A percentile compares a stretch with the other conserved stretches of the same genome.
Conservation (phyloP, 495 filamentous ascomycete genomes). For the Corynascus novoguineensis region DNA sequence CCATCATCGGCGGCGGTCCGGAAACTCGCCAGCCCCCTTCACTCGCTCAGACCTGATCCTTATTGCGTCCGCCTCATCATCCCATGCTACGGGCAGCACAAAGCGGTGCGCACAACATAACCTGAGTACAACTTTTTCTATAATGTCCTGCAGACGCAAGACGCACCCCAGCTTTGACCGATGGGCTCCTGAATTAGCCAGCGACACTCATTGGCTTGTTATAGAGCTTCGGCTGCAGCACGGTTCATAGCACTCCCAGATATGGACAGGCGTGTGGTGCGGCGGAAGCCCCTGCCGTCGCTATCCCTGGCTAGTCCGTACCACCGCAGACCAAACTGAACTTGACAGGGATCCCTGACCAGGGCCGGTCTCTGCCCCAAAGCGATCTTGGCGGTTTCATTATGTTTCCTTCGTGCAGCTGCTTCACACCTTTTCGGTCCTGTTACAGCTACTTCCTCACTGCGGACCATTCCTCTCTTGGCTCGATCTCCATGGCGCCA, state of each 20-base stretch:
- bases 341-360: conserved; percentile 18
- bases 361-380: conserved; percentile 15
- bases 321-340: neutral
- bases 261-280: conserved; percentile 25
- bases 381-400: conserved; percentile 35
- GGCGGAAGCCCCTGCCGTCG: conserved; percentile 17
- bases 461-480: conserved; percentile 16
- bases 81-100: conserved; percentile 11
- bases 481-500: conserved; percentile 8
- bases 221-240: conserved; percentile 15
- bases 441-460: conserved; percentile 22
- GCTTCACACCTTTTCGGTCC: conserved; percentile 22
- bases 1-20: neutral
- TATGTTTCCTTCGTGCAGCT: conserved; percentile 25
- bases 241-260: conserved; percentile 20
- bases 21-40: neutral
- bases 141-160: conserved; percentile 13
- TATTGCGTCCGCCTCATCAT: conserved; percentile 11
- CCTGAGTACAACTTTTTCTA: no score
- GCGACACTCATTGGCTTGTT: conserved; percentile 20
- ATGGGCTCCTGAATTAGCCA: conserved; percentile 30
- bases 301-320: conserved; percentile 13
- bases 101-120: no score
- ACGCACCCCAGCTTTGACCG: conserved; percentile 27
- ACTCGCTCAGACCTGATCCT: neutral